Percentiles rank a stretch among this genome's conserved stretches.
Conservation (phyloP, 2,329 filamentous ascomycete genomes). For the Cladophialophora chaetospira region DNA sequence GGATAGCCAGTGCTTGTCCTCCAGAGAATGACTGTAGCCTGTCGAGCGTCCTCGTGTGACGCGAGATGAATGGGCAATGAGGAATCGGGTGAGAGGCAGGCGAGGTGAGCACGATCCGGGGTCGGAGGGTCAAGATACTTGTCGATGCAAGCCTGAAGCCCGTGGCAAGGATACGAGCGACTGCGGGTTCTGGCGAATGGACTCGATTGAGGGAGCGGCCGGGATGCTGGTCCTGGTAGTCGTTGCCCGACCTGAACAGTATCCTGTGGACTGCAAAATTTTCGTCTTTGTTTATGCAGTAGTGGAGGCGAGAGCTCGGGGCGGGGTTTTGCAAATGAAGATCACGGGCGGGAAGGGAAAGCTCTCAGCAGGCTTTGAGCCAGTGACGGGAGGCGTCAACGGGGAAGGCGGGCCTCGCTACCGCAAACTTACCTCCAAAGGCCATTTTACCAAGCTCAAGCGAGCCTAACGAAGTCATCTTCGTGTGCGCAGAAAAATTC, state of each 20-base stretch:
- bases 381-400: neutral
- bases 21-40: constrained; percentile 1
- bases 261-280: neutral
- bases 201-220: neutral
- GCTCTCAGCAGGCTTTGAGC: too few relatives aligned
- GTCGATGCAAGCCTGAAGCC: neutral
- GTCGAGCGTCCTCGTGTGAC: constrained; percentile 10
- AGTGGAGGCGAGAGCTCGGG: neutral
- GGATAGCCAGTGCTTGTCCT: neutral
- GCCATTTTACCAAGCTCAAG: neutral
- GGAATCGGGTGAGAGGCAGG: constrained; percentile 11
- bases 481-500: neutral
- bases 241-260: neutral
- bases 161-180: neutral
- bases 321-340: neutral
- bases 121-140: neutral
- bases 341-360: neutral
- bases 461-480: neutral
- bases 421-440: neutral
- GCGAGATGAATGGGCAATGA: constrained; percentile 19
- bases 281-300: constrained; percentile 1
- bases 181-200: neutral
- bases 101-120: constrained; percentile 6
- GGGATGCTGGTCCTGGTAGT: neutral
- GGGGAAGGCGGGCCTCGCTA: neutral